These are phyloP conservation scores for Colletotrichum scovillei DNA, from an alignment of 2,329 filamentous ascomycete species.

Conservation along the genomic window DNA sequence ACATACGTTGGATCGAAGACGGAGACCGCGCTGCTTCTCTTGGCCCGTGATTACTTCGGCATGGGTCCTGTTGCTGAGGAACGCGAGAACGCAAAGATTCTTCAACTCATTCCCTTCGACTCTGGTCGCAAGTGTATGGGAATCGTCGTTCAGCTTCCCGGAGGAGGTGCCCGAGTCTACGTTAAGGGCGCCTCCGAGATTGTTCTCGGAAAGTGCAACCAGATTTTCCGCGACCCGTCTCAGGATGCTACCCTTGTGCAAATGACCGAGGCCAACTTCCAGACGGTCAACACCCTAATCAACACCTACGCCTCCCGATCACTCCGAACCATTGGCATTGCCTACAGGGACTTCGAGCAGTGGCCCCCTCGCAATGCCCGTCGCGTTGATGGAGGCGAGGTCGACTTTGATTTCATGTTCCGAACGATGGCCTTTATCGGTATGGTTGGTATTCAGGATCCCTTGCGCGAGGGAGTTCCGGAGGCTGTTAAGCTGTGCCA, in stretches of 20 bases:
- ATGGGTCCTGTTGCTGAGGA: constrained; percentile 75
- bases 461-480: constrained; percentile 78
- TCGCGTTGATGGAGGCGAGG: constrained; percentile 64
- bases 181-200: constrained; percentile 76
- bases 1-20: constrained; percentile 83
- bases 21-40: constrained; percentile 78
- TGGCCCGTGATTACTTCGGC: constrained; percentile 74
- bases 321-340: constrained; percentile 84
- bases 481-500: constrained; percentile 81
- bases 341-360: constrained; percentile 84
- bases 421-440: constrained; percentile 75
- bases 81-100: constrained; percentile 67
- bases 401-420: constrained; percentile 76
- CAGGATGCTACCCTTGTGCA: constrained; percentile 52
- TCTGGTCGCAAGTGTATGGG: constrained; percentile 81
- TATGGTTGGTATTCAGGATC: constrained; percentile 85
- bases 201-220: constrained; percentile 66
- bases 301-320: constrained; percentile 82
- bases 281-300: constrained; percentile 74
- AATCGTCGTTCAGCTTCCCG: constrained; percentile 63
- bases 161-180: constrained; percentile 65
- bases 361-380: constrained; percentile 81
- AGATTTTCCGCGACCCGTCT: constrained; percentile 62
- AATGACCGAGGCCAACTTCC: constrained; percentile 64
- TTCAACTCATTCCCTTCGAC: constrained; percentile 81